Percentiles rank a stretch among this genome's conserved stretches.
These are phyloP conservation scores for Sclerospora graminicola DNA, from an alignment of 352 stramenopile genomes.

Conservation along the genomic window DNA sequence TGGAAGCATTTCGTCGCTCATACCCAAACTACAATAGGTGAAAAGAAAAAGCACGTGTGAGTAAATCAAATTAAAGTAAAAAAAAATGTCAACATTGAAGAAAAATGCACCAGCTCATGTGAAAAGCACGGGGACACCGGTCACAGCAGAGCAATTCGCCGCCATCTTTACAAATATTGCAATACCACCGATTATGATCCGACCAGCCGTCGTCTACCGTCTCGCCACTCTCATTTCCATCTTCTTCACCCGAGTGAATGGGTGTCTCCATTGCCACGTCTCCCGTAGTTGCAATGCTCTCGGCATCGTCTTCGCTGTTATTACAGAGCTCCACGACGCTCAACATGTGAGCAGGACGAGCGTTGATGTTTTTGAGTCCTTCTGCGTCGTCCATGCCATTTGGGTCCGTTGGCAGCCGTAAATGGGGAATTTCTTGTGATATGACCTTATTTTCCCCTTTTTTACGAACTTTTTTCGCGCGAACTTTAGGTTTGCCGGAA, in stretches of 20 bases:
- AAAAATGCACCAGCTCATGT: slow-evolving; percentile 70
- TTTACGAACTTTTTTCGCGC: slow-evolving; percentile 9
- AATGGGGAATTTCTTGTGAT: neutral
- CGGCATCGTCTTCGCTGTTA: slow-evolving; percentile 38
- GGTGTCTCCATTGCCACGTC: slow-evolving; percentile 26
- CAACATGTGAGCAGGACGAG: slow-evolving; percentile 46
- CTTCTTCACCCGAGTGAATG: slow-evolving; percentile 25
- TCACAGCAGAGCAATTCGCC: slow-evolving; percentile 88
- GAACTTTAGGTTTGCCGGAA: slow-evolving; percentile 6
- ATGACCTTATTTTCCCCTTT: slow-evolving; percentile 9
- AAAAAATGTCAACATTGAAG: no score
- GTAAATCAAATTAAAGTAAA: no score
- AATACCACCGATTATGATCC: slow-evolving; percentile 86
- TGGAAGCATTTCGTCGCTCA: slow-evolving; percentile 65
- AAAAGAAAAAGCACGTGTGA: neutral
- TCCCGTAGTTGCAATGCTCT: slow-evolving; percentile 16
- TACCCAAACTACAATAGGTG: slow-evolving; percentile 41
- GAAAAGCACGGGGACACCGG: slow-evolving; percentile 88
- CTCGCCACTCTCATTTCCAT: slow-evolving; percentile 30
- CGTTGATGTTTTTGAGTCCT: neutral
- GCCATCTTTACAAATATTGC: slow-evolving; percentile 85
- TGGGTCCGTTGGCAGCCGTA: neutral
- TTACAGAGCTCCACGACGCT: slow-evolving; percentile 73
- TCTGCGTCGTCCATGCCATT: neutral
- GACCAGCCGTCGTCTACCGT: slow-evolving; percentile 60